Percentiles rank a stretch among this genome's conserved stretches.
phyloP scores from a whole-genome alignment of 257 asterid species.

The Przewalskia tangutica region DNA sequence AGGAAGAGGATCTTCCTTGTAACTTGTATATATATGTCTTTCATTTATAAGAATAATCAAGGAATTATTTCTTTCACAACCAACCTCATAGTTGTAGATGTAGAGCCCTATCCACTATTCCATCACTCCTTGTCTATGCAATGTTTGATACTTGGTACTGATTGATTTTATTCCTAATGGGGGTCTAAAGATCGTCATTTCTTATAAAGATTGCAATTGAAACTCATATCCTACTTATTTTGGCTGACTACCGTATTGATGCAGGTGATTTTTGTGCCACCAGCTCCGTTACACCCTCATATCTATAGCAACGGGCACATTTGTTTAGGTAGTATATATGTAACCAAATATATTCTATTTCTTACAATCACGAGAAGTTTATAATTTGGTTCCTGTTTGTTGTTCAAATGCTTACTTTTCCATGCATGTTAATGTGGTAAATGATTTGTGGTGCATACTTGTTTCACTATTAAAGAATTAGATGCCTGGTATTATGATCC shows the following conservation, averaged over 20 bases:
- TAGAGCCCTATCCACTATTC: not conserved
- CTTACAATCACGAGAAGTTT: not conserved
- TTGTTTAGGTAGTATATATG: conserved; percentile 49
- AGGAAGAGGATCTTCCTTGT: too few species aligned
- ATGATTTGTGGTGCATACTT: not conserved
- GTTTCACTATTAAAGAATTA: not conserved
- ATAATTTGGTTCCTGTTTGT: not conserved
- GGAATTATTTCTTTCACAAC: not conserved
- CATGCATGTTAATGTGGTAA: not conserved
- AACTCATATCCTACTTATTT: not conserved
- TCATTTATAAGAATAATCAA: too few species aligned
- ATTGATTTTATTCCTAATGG: not conserved
- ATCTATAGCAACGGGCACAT: conserved; percentile 83
- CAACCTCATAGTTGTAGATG: not conserved
- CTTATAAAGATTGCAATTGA: not conserved
- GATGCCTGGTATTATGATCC: not conserved
- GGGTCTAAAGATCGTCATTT: not conserved
- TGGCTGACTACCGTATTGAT: not conserved
- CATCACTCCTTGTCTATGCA: not conserved
- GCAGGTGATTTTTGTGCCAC: conserved; percentile 73
- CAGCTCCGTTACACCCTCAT: conserved; percentile 76
- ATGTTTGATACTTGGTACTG: not conserved
- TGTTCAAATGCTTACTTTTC: not conserved
- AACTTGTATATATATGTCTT: too few species aligned
- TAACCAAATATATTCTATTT: not conserved